Conservation (phyloP, 768 basidiomycete genomes). For the Holtermanniella nyarrowii region DNA sequence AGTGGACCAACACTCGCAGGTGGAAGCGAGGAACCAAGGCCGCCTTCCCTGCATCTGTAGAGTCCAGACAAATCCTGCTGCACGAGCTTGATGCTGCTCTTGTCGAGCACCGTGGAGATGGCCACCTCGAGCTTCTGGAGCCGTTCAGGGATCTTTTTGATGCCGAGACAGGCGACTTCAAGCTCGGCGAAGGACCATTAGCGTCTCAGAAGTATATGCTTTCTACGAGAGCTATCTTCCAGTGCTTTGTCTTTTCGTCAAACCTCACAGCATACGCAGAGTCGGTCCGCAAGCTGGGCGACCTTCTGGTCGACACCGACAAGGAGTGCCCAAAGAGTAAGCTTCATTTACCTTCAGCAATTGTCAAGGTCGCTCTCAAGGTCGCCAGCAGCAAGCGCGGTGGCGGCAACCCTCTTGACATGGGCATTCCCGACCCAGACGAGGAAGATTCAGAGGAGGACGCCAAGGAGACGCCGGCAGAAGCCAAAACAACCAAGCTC, state of each 20-base stretch:
- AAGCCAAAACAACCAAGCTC: conserved; percentile 5
- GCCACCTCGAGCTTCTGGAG: conserved; percentile 43
- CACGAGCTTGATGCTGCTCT: conserved; percentile 14
- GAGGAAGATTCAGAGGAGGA: conserved; percentile 40
- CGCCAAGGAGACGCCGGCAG: conserved; percentile 26
- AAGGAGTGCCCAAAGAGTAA: conserved; percentile 42
- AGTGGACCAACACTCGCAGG: conserved; percentile 33
- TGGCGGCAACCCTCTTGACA: conserved; percentile 28
- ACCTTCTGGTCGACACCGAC: conserved; percentile 42
- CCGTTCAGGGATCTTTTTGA: conserved; percentile 46
- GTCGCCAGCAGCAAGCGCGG: conserved; percentile 13
- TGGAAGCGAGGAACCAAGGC: conserved; percentile 13
- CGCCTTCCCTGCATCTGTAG: conserved; percentile 6
- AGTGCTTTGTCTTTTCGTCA: conserved; percentile 49
- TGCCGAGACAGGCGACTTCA: conserved; percentile 16
- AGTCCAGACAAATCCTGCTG: conserved; percentile 16
- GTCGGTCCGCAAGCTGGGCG: conserved; percentile 42
- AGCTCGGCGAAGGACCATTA: conserved; percentile 11
- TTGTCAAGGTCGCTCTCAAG: conserved; percentile 40
- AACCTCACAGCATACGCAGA: conserved; percentile 44
- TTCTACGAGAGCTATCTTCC: conserved; percentile 44
- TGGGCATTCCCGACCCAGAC: conserved; percentile 29
- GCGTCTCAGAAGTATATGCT: conserved; percentile 7
- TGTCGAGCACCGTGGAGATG: conserved; percentile 17
- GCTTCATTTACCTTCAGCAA: conserved; percentile 49